These are phyloP conservation scores for Endocarpon pusillum DNA, from an alignment of 495 filamentous ascomycete genomes.

Conservation along the genomic window DNA sequence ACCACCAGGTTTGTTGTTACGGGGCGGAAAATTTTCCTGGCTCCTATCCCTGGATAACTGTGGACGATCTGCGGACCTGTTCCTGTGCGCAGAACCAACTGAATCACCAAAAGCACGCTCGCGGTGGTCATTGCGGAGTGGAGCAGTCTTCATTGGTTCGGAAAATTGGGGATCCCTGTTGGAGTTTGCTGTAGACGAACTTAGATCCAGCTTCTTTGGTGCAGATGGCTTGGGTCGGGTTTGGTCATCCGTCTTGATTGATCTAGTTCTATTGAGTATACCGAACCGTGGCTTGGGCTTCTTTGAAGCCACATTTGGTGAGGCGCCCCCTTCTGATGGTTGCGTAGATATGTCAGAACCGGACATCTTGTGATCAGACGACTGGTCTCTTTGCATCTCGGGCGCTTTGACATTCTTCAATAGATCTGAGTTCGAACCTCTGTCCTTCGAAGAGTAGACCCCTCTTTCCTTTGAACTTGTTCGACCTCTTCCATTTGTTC, in stretches of 20 bases:
- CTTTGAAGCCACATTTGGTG: conserved; percentile 10
- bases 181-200: conserved; percentile 16
- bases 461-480: too few relatives aligned
- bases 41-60: too few relatives aligned
- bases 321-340: too few relatives aligned
- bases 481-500: too few relatives aligned
- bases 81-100: conserved; percentile 42
- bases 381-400: too few relatives aligned
- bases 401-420: too few relatives aligned
- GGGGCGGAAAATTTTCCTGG: conserved; percentile 17
- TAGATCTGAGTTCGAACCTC: too few relatives aligned
- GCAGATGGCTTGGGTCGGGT: conserved; percentile 21
- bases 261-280: conserved; percentile 49
- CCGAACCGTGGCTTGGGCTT: conserved; percentile 35
- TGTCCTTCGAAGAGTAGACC: too few relatives aligned
- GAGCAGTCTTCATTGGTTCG: conserved; percentile 35
- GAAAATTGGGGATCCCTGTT: conserved; percentile 7
- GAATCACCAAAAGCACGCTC: conserved; percentile 47
- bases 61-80: conserved; percentile 46
- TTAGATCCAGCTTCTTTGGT: conserved; percentile 3
- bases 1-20: conserved; percentile 29
- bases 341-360: conserved; percentile 25
- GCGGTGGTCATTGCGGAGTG: conserved; percentile 33
- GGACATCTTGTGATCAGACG: conserved; percentile 21
- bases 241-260: conserved; percentile 38